Conservation (phyloP, 306 rosid genomes). For the Sophora flavescens region DNA sequence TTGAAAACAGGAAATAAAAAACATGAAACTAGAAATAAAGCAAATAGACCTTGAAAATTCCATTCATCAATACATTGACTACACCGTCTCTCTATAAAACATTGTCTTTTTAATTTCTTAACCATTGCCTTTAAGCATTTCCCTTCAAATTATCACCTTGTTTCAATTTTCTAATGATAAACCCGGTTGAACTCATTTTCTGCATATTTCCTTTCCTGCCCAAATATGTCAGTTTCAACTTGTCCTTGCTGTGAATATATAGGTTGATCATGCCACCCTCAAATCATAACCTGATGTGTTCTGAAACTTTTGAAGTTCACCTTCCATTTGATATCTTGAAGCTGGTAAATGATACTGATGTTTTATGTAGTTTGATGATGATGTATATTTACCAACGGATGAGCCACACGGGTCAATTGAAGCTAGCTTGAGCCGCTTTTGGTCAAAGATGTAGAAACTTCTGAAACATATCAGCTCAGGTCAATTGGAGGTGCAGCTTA, state of each 20-base stretch:
- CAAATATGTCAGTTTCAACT: not conserved
- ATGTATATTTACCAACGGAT: constrained; percentile 90
- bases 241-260: not conserved
- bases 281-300: not conserved
- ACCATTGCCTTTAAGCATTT: too few species aligned
- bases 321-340: constrained; percentile 14
- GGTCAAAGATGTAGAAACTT: constrained; percentile 73
- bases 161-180: too few species aligned
- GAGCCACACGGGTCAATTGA: constrained; percentile 96
- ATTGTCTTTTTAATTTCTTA: too few species aligned
- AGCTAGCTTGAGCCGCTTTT: constrained; percentile 80
- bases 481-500: constrained; percentile 31
- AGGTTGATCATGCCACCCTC: not conserved
- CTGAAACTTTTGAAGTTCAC: not conserved
- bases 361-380: constrained; percentile 80
- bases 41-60: too few species aligned
- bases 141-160: too few species aligned
- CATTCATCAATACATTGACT: too few species aligned
- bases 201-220: constrained; percentile 16
- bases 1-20: too few species aligned
- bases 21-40: too few species aligned
- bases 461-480: constrained; percentile 32
- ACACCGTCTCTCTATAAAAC: too few species aligned
- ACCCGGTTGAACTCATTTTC: not conserved
- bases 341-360: constrained; percentile 21